phyloP scores from a whole-genome alignment of 1,284 basidiomycete genomes.

The Moesziomyces sp. region DNA sequence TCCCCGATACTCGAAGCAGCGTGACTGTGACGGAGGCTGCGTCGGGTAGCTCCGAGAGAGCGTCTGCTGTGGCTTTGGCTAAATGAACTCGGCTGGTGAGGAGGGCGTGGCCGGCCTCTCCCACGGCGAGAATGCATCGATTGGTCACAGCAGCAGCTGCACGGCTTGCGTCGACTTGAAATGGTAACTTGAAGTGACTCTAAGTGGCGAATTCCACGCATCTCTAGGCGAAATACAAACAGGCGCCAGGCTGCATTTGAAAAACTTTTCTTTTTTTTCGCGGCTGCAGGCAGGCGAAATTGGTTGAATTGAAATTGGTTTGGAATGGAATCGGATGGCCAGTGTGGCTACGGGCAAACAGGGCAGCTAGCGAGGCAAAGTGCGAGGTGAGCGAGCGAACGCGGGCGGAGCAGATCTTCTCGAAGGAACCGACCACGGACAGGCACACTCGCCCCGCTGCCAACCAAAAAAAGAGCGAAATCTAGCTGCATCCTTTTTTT shows the following conservation, averaged over 20 bases:
- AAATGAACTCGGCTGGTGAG: too few relatives aligned
- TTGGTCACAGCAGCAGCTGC: neutral
- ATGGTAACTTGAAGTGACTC: neutral
- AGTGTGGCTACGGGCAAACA: neutral
- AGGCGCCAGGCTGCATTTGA: neutral
- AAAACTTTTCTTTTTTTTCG: neutral
- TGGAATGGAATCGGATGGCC: neutral
- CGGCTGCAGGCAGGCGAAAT: too few relatives aligned
- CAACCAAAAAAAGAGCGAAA: neutral
- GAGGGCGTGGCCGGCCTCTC: too few relatives aligned
- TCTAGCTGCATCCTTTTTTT: constrained; percentile 9
- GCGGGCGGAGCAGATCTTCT: constrained; percentile 31
- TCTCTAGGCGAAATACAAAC: neutral
- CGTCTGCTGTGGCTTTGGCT: too few relatives aligned
- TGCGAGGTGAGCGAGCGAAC: constrained; percentile 6
- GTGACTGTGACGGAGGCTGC: too few relatives aligned
- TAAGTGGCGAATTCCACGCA: neutral
- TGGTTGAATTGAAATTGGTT: too few relatives aligned
- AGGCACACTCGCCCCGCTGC: neutral
- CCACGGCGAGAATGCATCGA: neutral
- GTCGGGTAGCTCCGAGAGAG: too few relatives aligned
- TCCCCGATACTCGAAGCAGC: too few relatives aligned
- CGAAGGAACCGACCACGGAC: constrained; percentile 4
- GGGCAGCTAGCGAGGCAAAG: neutral
- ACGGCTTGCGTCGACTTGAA: neutral